phyloP scores from a whole-genome alignment of 176 grass and related monocot genomes.

The Pharus latifolius region DNA sequence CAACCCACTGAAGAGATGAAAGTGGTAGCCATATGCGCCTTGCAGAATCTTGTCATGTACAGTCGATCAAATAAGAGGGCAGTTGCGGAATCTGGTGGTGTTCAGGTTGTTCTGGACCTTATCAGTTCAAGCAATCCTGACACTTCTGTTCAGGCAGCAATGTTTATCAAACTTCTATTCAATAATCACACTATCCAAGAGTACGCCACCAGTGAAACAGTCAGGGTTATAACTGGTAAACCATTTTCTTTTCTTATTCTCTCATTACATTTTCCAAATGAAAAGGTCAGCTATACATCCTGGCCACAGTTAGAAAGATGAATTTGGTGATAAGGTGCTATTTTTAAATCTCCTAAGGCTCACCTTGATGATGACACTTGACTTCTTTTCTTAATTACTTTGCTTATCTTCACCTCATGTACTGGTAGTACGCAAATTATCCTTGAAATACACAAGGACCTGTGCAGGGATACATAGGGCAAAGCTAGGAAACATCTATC shows the following conservation, averaged over 20 bases:
- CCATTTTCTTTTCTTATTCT: constrained; percentile 9
- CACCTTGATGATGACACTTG: too few relatives aligned
- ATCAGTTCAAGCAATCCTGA: constrained; percentile 99
- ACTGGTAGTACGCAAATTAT: too few relatives aligned
- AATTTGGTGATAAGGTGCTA: too few relatives aligned
- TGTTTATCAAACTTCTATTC: constrained; percentile 98
- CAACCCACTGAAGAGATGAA: constrained; percentile 99
- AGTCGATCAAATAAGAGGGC: constrained; percentile 97
- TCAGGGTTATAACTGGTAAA: constrained; percentile 94
- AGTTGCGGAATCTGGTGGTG: constrained; percentile 98
- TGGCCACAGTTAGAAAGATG: too few relatives aligned
- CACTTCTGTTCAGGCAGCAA: constrained; percentile 97
- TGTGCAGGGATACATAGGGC: too few relatives aligned
- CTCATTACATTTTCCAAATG: neutral
- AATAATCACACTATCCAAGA: constrained; percentile 98
- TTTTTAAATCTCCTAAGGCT: too few relatives aligned
- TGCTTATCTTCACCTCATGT: too few relatives aligned
- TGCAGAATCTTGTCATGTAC: constrained; percentile 98
- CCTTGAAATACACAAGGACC: too few relatives aligned
- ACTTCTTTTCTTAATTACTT: too few relatives aligned
- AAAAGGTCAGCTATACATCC: neutral
- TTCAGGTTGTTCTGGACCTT: constrained; percentile 93
- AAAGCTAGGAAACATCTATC: too few relatives aligned
- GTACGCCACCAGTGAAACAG: constrained; percentile 97
- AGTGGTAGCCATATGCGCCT: constrained; percentile 95